These are phyloP conservation scores for Neonectria punicea DNA, from an alignment of 2,329 filamentous ascomycete species.

Conservation along the genomic window DNA sequence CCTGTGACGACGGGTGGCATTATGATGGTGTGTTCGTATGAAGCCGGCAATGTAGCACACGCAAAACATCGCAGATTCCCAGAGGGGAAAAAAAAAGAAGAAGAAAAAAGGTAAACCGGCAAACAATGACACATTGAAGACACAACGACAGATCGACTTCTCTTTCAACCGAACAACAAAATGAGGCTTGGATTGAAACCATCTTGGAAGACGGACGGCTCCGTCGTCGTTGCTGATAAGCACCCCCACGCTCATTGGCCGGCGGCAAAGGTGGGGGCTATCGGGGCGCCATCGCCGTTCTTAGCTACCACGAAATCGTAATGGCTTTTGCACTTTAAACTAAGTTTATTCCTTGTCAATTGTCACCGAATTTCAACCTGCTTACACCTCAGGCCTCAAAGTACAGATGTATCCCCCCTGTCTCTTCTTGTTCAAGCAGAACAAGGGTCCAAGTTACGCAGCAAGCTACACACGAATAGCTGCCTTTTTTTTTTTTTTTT, in stretches of 20 bases:
- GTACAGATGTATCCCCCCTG: too few relatives aligned
- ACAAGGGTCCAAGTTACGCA: not conserved
- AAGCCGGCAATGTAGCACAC: not conserved
- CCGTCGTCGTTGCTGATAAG: constrained; percentile 40
- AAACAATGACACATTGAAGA: not conserved
- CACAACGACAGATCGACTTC: not conserved
- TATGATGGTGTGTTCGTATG: not conserved
- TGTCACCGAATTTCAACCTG: not conserved
- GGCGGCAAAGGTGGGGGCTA: constrained; percentile 33
- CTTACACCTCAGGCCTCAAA: not conserved
- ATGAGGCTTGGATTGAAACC: constrained; percentile 6
- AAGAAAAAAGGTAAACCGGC: not conserved
- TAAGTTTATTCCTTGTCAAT: not conserved
- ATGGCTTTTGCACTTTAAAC: constrained; percentile 12
- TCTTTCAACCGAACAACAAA: not conserved
- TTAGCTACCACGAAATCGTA: constrained; percentile 26
- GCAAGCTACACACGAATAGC: too few relatives aligned
- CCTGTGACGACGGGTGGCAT: not conserved
- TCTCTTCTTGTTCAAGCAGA: not conserved
- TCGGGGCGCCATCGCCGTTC: constrained; percentile 10
- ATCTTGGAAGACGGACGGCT: not conserved
- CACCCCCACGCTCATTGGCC: constrained; percentile 38
- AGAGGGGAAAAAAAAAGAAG: not conserved
- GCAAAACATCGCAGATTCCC: not conserved
- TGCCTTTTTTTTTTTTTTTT: not conserved